Conservation (phyloP, 345 rosid species). For the Pistacia vera region DNA sequence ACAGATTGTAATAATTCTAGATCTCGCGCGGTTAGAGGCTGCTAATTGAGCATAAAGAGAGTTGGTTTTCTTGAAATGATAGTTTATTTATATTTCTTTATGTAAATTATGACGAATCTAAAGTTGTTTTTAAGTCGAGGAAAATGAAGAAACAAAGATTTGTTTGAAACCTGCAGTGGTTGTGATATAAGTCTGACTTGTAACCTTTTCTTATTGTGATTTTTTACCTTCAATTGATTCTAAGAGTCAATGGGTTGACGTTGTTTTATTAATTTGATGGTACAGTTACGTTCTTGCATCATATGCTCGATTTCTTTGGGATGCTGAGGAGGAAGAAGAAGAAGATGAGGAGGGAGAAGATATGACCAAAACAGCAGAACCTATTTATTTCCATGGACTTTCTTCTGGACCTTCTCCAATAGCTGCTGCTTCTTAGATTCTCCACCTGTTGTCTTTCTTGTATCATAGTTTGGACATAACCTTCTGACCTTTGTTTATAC, state of each 20-base stretch:
- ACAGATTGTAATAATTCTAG: no score
- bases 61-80: no score
- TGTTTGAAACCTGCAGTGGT: background rate
- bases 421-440: constrained; percentile 62
- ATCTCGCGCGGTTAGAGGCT: no score
- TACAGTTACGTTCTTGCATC: constrained; percentile 88
- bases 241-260: background rate
- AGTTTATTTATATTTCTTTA: no score
- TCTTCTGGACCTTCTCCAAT: constrained; percentile 34
- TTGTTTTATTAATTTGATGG: constrained; percentile 24
- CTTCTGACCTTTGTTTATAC: constrained; percentile 37
- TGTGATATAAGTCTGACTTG: background rate
- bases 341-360: constrained; percentile 30
- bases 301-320: constrained; percentile 89
- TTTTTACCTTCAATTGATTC: background rate
- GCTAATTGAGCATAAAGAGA: no score
- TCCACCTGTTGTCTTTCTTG: constrained; percentile 3
- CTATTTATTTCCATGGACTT: constrained; percentile 41
- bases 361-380: constrained; percentile 25
- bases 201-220: no score
- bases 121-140: no score
- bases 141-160: background rate
- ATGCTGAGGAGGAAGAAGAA: constrained; percentile 72
- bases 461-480: constrained; percentile 36
- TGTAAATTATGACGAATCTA: background rate